These are phyloP conservation scores for Choanephora cucurbitarum DNA, from an alignment of 371 early-diverging fungal genomes.

Conservation along the genomic window DNA sequence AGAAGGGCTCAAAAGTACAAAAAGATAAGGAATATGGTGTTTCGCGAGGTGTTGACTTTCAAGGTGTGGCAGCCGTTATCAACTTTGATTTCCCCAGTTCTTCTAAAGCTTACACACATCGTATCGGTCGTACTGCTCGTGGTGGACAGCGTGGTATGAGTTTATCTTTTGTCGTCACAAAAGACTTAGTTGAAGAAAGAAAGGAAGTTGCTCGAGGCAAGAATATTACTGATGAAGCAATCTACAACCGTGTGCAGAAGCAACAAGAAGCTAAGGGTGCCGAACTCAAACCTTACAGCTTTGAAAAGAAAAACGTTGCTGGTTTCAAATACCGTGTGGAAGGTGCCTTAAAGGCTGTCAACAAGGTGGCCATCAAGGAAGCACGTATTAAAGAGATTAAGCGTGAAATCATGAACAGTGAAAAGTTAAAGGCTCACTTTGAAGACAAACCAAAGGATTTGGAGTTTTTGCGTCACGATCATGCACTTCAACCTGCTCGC, in stretches of 20 bases:
- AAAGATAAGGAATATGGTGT: slow-evolving; percentile 92
- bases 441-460: slow-evolving; percentile 95
- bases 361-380: slow-evolving; percentile 76
- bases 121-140: slow-evolving; percentile 96
- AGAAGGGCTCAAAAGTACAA: slow-evolving; percentile 52
- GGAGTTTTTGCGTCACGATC: slow-evolving; percentile 91
- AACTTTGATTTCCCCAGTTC: slow-evolving; percentile 97
- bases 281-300: slow-evolving; percentile 74
- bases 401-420: slow-evolving; percentile 90
- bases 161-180: slow-evolving; percentile 78
- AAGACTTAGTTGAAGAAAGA: slow-evolving; percentile 36
- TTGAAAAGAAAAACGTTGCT: slow-evolving; percentile 88
- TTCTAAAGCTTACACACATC: slow-evolving; percentile 92
- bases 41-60: slow-evolving; percentile 97
- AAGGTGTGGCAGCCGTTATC: slow-evolving; percentile 91
- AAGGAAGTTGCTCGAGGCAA: slow-evolving; percentile 42
- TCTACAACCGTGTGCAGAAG: slow-evolving; percentile 76
- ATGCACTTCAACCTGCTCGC: slow-evolving; percentile 77
- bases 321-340: slow-evolving; percentile 90
- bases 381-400: slow-evolving; percentile 93
- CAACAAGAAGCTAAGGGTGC: slow-evolving; percentile 63
- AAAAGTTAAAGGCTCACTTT: slow-evolving; percentile 94
- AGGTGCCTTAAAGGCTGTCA: slow-evolving; percentile 87
- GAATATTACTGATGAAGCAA: slow-evolving; percentile 59
- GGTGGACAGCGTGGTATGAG: slow-evolving; percentile 91